Evolutionary conservation across 176 grass and related monocot genomes (phyloP).

Genomic region (Oryza officinalis): DNA sequence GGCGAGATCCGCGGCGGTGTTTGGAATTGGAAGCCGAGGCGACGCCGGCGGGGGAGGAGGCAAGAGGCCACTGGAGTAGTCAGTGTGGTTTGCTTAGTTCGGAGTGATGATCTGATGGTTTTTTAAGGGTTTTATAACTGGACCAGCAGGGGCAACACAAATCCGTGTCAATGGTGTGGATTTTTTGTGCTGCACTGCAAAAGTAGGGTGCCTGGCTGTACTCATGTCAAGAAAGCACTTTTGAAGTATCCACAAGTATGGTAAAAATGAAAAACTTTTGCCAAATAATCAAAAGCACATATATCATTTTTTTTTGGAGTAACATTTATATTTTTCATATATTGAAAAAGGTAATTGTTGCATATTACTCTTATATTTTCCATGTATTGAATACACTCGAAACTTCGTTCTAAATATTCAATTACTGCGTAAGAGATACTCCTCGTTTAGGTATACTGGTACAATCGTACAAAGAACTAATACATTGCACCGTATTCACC

Average conservation of each 20-base stretch:
- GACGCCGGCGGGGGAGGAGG: neutral
- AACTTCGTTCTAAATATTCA: neutral
- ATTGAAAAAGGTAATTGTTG: too few species aligned
- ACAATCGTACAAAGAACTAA: neutral
- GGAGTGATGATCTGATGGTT: slow-evolving; percentile 14
- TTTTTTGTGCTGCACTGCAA: neutral
- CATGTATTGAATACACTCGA: neutral
- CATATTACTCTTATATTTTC: neutral
- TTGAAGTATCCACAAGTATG: neutral
- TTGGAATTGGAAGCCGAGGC: neutral
- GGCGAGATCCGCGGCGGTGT: neutral
- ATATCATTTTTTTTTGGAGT: too few species aligned
- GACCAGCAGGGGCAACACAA: neutral
- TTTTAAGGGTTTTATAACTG: slow-evolving; percentile 31
- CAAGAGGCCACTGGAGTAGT: neutral
- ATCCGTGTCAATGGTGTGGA: neutral
- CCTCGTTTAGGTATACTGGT: neutral
- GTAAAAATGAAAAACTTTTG: neutral
- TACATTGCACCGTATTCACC: too few species aligned
- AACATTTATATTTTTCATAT: too few species aligned
- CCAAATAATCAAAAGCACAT: too few species aligned
- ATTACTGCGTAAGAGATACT: neutral
- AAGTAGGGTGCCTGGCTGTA: neutral
- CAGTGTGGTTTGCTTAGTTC: slow-evolving; percentile 6
- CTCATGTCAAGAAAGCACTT: neutral